Conservation (phyloP, 2,329 filamentous ascomycete species). For the Erysiphe pulchra region DNA sequence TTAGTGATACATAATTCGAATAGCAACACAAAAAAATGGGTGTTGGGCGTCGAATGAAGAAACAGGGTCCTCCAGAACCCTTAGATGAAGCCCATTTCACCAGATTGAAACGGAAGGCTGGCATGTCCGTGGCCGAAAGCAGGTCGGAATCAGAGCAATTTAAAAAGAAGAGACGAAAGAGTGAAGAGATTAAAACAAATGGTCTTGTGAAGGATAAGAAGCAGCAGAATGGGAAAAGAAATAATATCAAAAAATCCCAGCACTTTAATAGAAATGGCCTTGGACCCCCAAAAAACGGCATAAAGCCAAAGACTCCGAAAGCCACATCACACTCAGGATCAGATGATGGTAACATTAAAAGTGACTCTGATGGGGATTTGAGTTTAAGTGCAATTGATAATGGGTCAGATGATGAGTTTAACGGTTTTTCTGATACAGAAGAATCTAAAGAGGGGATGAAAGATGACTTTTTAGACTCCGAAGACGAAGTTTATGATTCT, state of each 20-base stretch:
- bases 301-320: not conserved
- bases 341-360: slow-evolving; percentile 20
- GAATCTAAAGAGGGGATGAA: slow-evolving; percentile 16
- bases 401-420: slow-evolving; percentile 17
- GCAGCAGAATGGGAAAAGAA: not conserved
- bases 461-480: slow-evolving; percentile 30
- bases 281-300: not conserved
- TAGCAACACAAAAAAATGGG: slow-evolving; percentile 31
- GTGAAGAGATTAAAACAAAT: slow-evolving; percentile 16
- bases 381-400: slow-evolving; percentile 8
- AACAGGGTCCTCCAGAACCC: slow-evolving; percentile 67
- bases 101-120: slow-evolving; percentile 65
- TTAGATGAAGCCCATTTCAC: slow-evolving; percentile 59
- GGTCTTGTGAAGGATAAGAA: slow-evolving; percentile 8
- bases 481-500: slow-evolving; percentile 17
- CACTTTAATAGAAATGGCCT: no score
- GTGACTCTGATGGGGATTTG: not conserved
- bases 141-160: slow-evolving; percentile 21
- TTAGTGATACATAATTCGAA: not conserved
- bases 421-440: slow-evolving; percentile 14
- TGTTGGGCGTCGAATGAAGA: slow-evolving; percentile 76
- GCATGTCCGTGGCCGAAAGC: slow-evolving; percentile 33
- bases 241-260: not conserved
- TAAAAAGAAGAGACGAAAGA: slow-evolving; percentile 36
- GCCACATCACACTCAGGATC: not conserved